Evolutionary conservation across 2,329 filamentous ascomycete species (phyloP).

Genomic region (Aspergillus phoenicis): DNA sequence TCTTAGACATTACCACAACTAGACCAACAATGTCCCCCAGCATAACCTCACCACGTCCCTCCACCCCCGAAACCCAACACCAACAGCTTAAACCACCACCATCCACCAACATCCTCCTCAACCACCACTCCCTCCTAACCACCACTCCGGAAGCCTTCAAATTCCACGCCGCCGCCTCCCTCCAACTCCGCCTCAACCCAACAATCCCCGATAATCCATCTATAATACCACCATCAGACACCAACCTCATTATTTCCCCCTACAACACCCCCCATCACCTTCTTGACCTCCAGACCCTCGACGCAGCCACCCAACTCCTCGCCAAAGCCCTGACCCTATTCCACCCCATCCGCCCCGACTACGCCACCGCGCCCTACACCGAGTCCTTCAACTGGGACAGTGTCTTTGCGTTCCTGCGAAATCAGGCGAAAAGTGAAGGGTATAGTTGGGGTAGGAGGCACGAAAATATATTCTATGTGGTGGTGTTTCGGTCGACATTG

Average conservation of each 20-base stretch:
- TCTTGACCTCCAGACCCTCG: constrained; percentile 69
- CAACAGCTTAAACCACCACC: too few species aligned
- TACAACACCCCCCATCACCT: constrained; percentile 72
- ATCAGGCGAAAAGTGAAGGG: constrained; percentile 52
- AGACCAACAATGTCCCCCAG: constrained; percentile 15
- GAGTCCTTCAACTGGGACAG: constrained; percentile 79
- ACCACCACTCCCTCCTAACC: constrained; percentile 37
- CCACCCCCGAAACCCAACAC: background rate
- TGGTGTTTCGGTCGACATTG: constrained; percentile 78
- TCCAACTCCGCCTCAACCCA: constrained; percentile 29
- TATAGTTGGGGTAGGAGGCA: constrained; percentile 60
- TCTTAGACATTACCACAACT: background rate
- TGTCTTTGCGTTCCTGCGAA: constrained; percentile 58
- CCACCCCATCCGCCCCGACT: constrained; percentile 65
- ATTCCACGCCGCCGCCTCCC: constrained; percentile 38
- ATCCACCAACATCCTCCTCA: background rate
- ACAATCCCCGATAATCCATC: background rate
- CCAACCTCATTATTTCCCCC: constrained; percentile 68
- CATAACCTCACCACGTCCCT: constrained; percentile 10
- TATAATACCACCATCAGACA: constrained; percentile 19
- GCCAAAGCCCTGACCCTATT: constrained; percentile 70
- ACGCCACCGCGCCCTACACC: constrained; percentile 73
- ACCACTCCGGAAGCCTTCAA: constrained; percentile 36
- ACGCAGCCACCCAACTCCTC: constrained; percentile 67
- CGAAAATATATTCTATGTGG: constrained; percentile 69